Evolutionary conservation across 805 yeast species (phyloP), one percentile per base, ranked within the genome.

Genomic region (Candida loeiensis): DNA sequence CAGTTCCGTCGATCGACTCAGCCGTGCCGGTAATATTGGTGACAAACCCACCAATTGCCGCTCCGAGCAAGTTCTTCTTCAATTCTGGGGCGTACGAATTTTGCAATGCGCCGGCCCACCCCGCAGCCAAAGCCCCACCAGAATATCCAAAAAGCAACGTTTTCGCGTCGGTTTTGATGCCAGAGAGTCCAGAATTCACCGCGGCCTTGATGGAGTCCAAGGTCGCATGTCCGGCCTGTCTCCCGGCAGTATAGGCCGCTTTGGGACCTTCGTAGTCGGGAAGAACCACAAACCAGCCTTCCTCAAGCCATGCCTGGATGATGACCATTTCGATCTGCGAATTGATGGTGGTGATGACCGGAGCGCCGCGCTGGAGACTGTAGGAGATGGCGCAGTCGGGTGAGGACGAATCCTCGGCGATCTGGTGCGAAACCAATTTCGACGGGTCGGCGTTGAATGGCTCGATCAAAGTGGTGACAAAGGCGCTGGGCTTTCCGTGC

Each of bases 31-130:
- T 58, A 12, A 65, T 48, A 35, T 65, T 61, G 19, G 63, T 55
- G 12, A 58, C 61, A 51, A 62, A 53, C 3, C 71, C 71, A 5
- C 71, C 71, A 12, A 64, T 15, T 1, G 65, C 64, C 9, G 54
- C 63, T n/a, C 71, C 72, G 43, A 53, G 38, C 39, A 55, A 12
- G 46, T 40, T 35, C 22, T 32, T 16, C 50, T 45, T 18, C 25
- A 51, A 45, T 16, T 66, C 71, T 1, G 64, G 62, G 2, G 71
- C 70, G 40, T 66, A 66, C 3, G 44, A 32, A 7, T 68, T 68
- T 41, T 61, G 68, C 19, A 63, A 45, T 6, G 59, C 53, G 2
- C 64, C 61, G 13, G 69, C 70, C 71, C 71, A 66, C 2, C 63
- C 58, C 8, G 63, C 39, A 13, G 71, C 66, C 18, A 64, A 41